A percentile compares a stretch with the other conserved stretches of the same genome.
phyloP scores from a whole-genome alignment of 768 basidiomycete genomes.

The Pleurotus djamor region DNA sequence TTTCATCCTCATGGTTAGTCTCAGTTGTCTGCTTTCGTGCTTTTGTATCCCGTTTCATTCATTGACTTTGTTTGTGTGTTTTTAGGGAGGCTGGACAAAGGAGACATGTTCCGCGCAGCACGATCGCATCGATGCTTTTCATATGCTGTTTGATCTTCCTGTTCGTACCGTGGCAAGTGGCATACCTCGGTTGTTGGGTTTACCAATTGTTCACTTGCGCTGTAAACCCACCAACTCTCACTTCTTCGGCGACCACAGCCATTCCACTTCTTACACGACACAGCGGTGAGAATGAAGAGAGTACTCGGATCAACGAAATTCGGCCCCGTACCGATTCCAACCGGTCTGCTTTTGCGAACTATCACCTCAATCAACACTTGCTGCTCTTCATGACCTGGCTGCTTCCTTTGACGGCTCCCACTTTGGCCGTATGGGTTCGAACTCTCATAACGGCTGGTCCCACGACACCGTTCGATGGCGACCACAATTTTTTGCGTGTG shows the following conservation, averaged over 20 bases:
- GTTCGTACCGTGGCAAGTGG: constrained; percentile 91
- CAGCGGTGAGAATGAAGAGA: constrained; percentile 11
- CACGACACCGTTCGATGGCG: constrained; percentile 77
- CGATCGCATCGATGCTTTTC: constrained; percentile 54
- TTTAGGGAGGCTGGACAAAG: constrained; percentile 22
- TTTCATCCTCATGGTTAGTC: not conserved
- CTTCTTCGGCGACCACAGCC: constrained; percentile 11
- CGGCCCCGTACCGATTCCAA: not conserved
- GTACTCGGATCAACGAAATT: not conserved
- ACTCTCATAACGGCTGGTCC: constrained; percentile 80
- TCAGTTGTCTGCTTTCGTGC: not conserved
- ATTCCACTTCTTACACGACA: constrained; percentile 18
- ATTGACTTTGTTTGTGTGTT: not conserved
- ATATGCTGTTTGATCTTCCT: constrained; percentile 68
- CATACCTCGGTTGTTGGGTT: constrained; percentile 82
- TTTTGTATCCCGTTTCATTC: not conserved
- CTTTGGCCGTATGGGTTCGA: constrained; percentile 86
- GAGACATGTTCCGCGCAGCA: constrained; percentile 39
- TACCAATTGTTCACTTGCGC: constrained; percentile 72
- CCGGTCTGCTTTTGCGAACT: constrained; percentile 22
- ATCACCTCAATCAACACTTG: constrained; percentile 56
- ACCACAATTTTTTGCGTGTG: constrained; percentile 69
- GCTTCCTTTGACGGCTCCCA: constrained; percentile 73
- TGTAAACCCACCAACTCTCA: constrained; percentile 19
- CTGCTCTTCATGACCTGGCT: constrained; percentile 80